phyloP scores from a whole-genome alignment of 331 rosid species.

The Acacia concinna region DNA sequence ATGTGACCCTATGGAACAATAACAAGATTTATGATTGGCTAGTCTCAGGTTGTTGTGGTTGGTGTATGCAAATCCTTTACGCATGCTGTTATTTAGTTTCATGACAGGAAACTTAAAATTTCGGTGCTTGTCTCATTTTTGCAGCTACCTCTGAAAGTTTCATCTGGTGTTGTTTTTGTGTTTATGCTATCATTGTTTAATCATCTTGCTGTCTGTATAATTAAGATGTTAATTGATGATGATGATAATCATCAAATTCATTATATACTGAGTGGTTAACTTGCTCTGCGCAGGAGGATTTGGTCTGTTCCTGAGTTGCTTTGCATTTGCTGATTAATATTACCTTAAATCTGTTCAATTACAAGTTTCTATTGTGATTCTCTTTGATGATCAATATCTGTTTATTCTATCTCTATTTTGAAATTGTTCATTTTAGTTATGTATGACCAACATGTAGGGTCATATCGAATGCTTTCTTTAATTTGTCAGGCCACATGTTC shows the following conservation, averaged over 20 bases:
- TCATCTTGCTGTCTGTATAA: neutral
- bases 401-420: constrained; percentile 16
- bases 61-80: neutral
- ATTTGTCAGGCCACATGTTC: neutral
- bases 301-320: constrained; percentile 13
- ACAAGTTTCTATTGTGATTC: neutral
- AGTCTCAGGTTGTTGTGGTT: neutral
- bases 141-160: neutral
- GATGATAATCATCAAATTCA: constrained; percentile 4
- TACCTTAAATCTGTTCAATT: constrained; percentile 3
- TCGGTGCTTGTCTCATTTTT: constrained; percentile 14
- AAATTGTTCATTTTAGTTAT: constrained; percentile 7
- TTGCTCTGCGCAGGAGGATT: constrained; percentile 19
- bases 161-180: neutral
- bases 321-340: constrained; percentile 23
- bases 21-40: constrained; percentile 15
- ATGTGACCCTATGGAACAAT: constrained; percentile 19
- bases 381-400: constrained; percentile 8
- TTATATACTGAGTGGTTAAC: neutral
- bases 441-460: neutral
- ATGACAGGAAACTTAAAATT: neutral
- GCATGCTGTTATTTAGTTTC: neutral
- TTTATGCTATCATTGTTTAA: neutral
- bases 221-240: neutral
- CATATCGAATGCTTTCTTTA: neutral